Evolutionary conservation across 2,329 filamentous ascomycete genomes (phyloP).

Genomic region (Epichloe uncinata): DNA sequence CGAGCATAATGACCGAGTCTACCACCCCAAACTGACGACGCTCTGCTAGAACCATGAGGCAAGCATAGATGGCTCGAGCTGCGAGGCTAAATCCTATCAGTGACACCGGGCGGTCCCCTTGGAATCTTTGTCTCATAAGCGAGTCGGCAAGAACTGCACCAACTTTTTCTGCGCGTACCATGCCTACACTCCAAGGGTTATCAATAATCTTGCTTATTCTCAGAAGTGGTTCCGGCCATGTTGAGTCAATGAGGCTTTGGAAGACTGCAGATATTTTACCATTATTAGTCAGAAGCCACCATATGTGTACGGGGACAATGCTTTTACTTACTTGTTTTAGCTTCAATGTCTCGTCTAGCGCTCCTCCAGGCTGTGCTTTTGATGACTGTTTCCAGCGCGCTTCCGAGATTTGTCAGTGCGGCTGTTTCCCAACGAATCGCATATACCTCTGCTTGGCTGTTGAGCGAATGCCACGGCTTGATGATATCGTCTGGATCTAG

Average conservation of each 20-base stretch:
- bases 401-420: constrained; percentile 63
- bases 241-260: constrained; percentile 40
- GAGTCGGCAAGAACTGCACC: constrained; percentile 64
- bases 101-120: constrained; percentile 70
- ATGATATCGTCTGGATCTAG: constrained; percentile 54
- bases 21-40: constrained; percentile 73
- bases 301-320: not conserved
- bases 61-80: constrained; percentile 72
- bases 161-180: constrained; percentile 61
- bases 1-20: constrained; percentile 76
- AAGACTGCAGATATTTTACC: constrained; percentile 27
- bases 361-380: constrained; percentile 69
- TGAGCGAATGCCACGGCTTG: constrained; percentile 66
- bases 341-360: constrained; percentile 40
- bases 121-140: constrained; percentile 60
- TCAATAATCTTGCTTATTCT: constrained; percentile 64
- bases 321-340: constrained; percentile 30
- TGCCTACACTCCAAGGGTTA: constrained; percentile 68
- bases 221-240: constrained; percentile 50
- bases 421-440: constrained; percentile 74
- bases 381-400: constrained; percentile 62
- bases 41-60: constrained; percentile 66
- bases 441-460: constrained; percentile 63
- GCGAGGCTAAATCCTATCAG: constrained; percentile 74
- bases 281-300: not conserved